Percentiles rank a stretch among this genome's conserved stretches.
These are phyloP conservation scores for Canariomyces notabilis DNA, from an alignment of 2,329 filamentous ascomycete genomes.

Conservation along the genomic window DNA sequence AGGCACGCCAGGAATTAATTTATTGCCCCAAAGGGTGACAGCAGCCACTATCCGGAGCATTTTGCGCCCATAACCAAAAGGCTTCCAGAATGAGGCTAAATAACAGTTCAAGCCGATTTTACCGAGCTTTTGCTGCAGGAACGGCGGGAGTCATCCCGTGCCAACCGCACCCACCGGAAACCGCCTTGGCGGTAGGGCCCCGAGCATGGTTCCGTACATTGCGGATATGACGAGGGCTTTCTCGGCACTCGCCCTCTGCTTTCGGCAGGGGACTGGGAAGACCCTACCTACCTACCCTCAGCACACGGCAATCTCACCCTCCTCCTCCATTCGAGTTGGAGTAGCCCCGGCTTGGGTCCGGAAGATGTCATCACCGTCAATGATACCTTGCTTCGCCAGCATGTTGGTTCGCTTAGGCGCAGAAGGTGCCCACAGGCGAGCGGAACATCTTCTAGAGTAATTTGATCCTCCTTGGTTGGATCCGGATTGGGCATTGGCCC, in stretches of 20 bases:
- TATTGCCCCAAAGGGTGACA: constrained; percentile 11
- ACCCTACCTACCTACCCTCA: too few relatives aligned
- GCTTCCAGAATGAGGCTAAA: constrained; percentile 24
- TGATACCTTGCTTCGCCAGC: too few relatives aligned
- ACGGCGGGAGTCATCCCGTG: constrained; percentile 18
- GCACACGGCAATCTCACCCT: not conserved
- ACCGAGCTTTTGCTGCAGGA: constrained; percentile 21
- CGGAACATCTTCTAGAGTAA: not conserved
- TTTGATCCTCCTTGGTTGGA: not conserved
- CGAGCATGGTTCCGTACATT: constrained; percentile 7
- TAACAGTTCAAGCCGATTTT: constrained; percentile 25
- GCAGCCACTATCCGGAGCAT: constrained; percentile 23
- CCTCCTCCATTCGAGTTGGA: too few relatives aligned
- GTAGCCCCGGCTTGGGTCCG: not conserved
- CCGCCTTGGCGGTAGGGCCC: constrained; percentile 24
- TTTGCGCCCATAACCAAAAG: constrained; percentile 12
- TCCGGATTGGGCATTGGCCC: not conserved
- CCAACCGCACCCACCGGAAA: constrained; percentile 4
- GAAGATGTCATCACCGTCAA: not conserved
- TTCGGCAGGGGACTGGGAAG: constrained; percentile 1
- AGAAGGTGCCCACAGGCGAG: not conserved
- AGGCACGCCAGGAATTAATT: constrained; percentile 13
- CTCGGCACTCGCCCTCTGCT: constrained; percentile 17
- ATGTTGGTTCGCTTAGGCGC: constrained; percentile 6
- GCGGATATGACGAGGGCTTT: not conserved